Conservation (phyloP, 2,329 filamentous ascomycete species). For the Nectriaceae sp. region DNA sequence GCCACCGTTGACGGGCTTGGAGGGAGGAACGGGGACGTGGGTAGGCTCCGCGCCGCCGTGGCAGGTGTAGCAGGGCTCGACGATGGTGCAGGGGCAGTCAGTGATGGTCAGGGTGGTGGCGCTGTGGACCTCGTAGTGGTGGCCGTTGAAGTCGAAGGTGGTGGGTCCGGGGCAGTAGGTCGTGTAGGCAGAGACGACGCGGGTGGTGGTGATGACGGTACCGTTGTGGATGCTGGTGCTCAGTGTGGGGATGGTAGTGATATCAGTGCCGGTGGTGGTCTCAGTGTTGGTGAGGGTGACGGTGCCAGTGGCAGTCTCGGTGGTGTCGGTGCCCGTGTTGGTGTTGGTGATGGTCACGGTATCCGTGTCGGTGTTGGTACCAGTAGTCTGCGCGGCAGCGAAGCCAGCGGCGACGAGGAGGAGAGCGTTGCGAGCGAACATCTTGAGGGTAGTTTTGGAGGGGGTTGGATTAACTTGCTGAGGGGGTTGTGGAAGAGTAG, state of each 20-base stretch:
- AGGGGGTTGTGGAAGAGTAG: not conserved
- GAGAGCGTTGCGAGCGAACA: conserved; percentile 29
- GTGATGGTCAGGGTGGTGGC: conserved; percentile 57
- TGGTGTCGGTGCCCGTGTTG: not conserved
- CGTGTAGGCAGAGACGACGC: conserved; percentile 37
- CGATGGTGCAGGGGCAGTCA: conserved; percentile 54
- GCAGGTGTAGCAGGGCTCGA: conserved; percentile 32
- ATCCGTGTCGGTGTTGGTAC: not conserved
- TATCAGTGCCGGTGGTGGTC: not conserved
- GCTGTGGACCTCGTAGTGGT: conserved; percentile 55
- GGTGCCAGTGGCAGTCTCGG: not conserved
- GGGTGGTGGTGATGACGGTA: conserved; percentile 27
- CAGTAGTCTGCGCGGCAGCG: conserved; percentile 21
- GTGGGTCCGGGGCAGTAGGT: conserved; percentile 52
- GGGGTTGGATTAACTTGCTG: conserved; percentile 10
- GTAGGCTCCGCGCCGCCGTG: conserved; percentile 13
- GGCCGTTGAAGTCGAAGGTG: conserved; percentile 50
- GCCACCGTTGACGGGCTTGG: conserved; percentile 5
- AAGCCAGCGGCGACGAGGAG: conserved; percentile 25
- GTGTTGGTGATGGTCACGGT: not conserved
- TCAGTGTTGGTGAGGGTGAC: not conserved
- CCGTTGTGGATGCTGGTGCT: not conserved
- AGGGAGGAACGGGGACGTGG: conserved; percentile 11
- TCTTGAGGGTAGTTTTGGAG: conserved; percentile 18
- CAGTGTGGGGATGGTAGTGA: not conserved